Base-by-base conservation (phyloP, 805 yeast genomes). In the Diddensiella caesifluorescens region DNA sequence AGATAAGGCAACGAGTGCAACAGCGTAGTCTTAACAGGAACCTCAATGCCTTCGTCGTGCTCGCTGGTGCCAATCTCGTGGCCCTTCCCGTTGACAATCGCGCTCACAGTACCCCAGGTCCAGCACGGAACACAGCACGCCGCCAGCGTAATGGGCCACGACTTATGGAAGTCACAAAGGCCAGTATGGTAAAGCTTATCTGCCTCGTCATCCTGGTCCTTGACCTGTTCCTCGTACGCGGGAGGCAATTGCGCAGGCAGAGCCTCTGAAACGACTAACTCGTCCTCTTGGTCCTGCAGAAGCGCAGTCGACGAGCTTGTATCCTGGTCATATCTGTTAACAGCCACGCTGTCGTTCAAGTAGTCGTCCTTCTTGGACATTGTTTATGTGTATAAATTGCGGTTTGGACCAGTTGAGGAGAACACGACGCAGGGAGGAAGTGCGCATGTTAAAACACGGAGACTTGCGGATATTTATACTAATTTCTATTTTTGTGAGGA, bases 21-120 rank as follows among this genome's bases (percentile, higher is more conserved):
- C 12, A 42, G n/a, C n/a, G 40, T 35, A 15, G 38, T 25, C 28
- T 29, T 19, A 25, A 30, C 26, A 4, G 39, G 15, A 10, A 38
- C 35, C 25, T 30, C 41, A 13, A 16, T 20, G 3, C 42, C 46
- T 12, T 30, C 41, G n/a, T 41, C 42, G 21, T 34, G 21, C 5
- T 22, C 47, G 15, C 15, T 13, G 15, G 7, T 13, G n/a, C 32
- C 32, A 3, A 29, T 38, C 18, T 33, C 39, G 15, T 19, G 12
- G 32, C 28, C 39, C n/a, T 20, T 22, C 15, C 37, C 46, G 15
- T n/a, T 13, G 13, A 29, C 13, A 18, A 29, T 34, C 19, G 44
- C 41, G 20, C 35, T 22, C 13, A 46, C 29, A 5, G 39, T 34
- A 12, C 49, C 49, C 36, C 39, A 46, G 3, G 44, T 35, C 38